Evolutionary conservation across 2,329 filamentous ascomycete species (phyloP).

Genomic region (Didymella segeticola): DNA sequence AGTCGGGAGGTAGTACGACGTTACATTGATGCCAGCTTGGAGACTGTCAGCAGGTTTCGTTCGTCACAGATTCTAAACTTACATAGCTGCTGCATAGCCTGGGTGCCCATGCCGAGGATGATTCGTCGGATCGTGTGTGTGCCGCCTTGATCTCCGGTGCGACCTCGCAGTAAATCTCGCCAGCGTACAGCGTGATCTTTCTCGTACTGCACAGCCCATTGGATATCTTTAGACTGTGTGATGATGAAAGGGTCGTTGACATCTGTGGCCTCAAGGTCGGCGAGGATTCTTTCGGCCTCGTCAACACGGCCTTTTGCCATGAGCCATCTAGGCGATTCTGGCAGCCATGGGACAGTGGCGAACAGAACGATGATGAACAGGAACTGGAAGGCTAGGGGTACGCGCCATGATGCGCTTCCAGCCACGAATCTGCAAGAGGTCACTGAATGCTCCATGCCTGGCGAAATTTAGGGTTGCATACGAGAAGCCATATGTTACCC

Average conservation of each 20-base stretch:
- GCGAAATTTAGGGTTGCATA: conserved; percentile 32
- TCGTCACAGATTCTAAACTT: conserved; percentile 35
- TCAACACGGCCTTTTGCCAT: conserved; percentile 53
- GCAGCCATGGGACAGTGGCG: conserved; percentile 56
- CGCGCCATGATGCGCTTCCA: conserved; percentile 29
- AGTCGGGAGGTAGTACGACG: conserved; percentile 62
- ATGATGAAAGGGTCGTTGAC: conserved; percentile 52
- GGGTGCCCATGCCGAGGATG: conserved; percentile 61
- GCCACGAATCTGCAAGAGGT: conserved; percentile 19
- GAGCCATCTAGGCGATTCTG: conserved; percentile 57
- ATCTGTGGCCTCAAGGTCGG: conserved; percentile 56
- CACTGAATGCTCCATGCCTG: background rate
- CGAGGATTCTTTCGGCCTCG: conserved; percentile 58
- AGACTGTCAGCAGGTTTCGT: conserved; percentile 16
- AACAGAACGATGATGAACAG: conserved; percentile 58
- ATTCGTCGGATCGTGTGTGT: conserved; percentile 60
- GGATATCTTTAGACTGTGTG: conserved; percentile 56
- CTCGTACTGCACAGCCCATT: conserved; percentile 58
- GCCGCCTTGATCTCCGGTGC: conserved; percentile 52
- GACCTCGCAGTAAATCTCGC: conserved; percentile 57
- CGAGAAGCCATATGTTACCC: conserved; percentile 61
- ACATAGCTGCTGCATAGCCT: conserved; percentile 59
- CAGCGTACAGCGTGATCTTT: conserved; percentile 58
- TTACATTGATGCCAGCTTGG: conserved; percentile 47
- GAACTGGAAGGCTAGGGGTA: conserved; percentile 56